Evolutionary conservation across 1,284 basidiomycete species (phyloP).

Genomic region (Cutaneotrichosporon mucoides): DNA sequence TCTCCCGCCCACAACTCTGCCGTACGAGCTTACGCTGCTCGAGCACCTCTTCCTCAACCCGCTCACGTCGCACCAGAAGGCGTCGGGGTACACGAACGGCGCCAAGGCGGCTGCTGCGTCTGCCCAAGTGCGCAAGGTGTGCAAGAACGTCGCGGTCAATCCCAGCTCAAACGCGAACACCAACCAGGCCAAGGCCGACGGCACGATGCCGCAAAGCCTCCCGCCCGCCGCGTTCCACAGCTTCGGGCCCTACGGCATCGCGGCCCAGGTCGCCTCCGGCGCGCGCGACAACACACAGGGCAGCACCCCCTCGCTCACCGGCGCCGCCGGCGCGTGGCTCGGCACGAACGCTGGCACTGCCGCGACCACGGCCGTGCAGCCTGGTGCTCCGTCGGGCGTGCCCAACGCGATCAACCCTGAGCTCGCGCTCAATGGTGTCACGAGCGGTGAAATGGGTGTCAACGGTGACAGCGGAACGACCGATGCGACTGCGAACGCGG

Average conservation of each 20-base stretch:
- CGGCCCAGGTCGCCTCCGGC: conserved; percentile 18
- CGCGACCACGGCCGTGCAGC: conserved; percentile 1
- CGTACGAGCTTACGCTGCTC: conserved; percentile 48
- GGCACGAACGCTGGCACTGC: conserved; percentile 9
- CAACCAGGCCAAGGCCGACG: neutral
- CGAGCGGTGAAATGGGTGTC: neutral
- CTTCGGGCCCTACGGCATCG: conserved; percentile 25
- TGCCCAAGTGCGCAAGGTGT: neutral
- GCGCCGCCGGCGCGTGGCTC: conserved; percentile 17
- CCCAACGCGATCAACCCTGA: conserved; percentile 12
- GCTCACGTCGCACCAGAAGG: conserved; percentile 46
- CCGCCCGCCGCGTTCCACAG: conserved; percentile 36
- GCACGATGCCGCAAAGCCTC: conserved; percentile 17
- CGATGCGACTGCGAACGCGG: neutral
- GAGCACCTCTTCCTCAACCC: conserved; percentile 51
- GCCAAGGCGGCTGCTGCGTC: conserved; percentile 15
- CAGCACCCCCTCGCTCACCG: conserved; percentile 7
- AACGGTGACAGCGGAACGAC: neutral
- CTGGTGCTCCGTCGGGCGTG: conserved; percentile 9
- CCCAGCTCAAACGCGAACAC: neutral
- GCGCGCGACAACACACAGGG: neutral
- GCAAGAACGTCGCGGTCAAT: neutral
- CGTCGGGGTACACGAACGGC: conserved; percentile 46
- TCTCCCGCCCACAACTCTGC: conserved; percentile 41
- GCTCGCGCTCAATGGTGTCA: conserved; percentile 7